phyloP scores from a whole-genome alignment of 2,329 filamentous ascomycete species.

The Pyricularia sp. region DNA sequence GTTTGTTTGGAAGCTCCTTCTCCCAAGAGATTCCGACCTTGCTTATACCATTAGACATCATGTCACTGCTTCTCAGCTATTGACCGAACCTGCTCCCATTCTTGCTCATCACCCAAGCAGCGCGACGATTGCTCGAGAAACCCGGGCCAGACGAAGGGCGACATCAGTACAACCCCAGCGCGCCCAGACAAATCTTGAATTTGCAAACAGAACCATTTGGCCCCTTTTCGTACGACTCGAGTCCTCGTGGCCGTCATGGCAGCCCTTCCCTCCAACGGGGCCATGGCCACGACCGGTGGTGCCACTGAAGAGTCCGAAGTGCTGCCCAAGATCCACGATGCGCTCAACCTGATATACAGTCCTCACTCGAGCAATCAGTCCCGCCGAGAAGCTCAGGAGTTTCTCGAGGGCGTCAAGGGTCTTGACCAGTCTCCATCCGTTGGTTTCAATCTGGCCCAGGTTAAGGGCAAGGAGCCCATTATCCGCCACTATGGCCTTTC shows the following conservation, averaged over 20 bases:
- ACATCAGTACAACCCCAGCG: background rate
- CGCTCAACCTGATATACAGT: conserved; percentile 80
- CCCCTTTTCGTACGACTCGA: background rate
- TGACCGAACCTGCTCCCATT: background rate
- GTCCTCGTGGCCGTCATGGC: background rate
- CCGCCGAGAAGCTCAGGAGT: conserved; percentile 73
- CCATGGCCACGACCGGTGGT: background rate
- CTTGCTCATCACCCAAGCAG: background rate
- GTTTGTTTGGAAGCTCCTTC: background rate
- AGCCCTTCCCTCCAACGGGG: conserved; percentile 1
- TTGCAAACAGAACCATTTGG: background rate
- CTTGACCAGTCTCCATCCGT: conserved; percentile 71
- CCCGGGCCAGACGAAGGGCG: background rate
- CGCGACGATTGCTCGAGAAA: background rate
- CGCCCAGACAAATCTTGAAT: background rate
- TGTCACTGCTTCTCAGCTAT: background rate
- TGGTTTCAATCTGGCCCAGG: conserved; percentile 73
- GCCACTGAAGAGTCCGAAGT: conserved; percentile 15
- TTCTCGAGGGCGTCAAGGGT: conserved; percentile 78
- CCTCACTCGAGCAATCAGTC: conserved; percentile 71
- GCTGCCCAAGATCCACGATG: conserved; percentile 66
- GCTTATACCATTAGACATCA: background rate
- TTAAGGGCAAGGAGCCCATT: conserved; percentile 64
- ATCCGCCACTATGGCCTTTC: conserved; percentile 92
- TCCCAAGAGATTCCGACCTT: background rate